These are phyloP conservation scores for Xylariaceae sp. DNA, from an alignment of 2,329 filamentous ascomycete genomes.

Conservation along the genomic window DNA sequence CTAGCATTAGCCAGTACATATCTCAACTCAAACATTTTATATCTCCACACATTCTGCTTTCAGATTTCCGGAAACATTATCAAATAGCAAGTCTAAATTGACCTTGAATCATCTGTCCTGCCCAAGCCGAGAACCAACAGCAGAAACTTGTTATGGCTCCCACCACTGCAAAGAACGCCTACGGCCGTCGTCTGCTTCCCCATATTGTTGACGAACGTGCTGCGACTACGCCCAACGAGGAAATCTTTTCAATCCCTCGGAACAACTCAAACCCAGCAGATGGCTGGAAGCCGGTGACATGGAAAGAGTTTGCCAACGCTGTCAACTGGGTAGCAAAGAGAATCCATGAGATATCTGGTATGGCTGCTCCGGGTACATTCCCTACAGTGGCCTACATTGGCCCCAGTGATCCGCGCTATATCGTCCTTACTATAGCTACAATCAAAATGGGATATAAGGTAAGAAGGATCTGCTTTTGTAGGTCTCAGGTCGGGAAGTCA, in stretches of 20 bases:
- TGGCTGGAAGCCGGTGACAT: conserved; percentile 39
- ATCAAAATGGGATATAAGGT: conserved; percentile 34
- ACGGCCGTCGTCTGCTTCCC: conserved; percentile 33
- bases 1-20: too few species aligned
- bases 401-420: conserved; percentile 32
- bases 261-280: conserved; percentile 35
- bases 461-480: not conserved
- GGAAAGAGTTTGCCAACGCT: conserved; percentile 36
- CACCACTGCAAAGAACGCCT: not conserved
- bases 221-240: conserved; percentile 30
- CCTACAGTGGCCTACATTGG: conserved; percentile 45
- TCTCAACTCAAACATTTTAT: too few species aligned
- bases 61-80: too few species aligned
- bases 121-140: not conserved
- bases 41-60: too few species aligned
- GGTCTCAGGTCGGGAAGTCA: not conserved
- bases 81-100: too few species aligned
- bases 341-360: conserved; percentile 30
- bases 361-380: conserved; percentile 21
- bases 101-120: too few species aligned
- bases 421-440: conserved; percentile 22
- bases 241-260: conserved; percentile 34
- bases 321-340: conserved; percentile 37
- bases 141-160: not conserved
- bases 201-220: conserved; percentile 39